phyloP scores from a whole-genome alignment of 2,329 filamentous ascomycete genomes.

The Colletotrichum sp. region DNA sequence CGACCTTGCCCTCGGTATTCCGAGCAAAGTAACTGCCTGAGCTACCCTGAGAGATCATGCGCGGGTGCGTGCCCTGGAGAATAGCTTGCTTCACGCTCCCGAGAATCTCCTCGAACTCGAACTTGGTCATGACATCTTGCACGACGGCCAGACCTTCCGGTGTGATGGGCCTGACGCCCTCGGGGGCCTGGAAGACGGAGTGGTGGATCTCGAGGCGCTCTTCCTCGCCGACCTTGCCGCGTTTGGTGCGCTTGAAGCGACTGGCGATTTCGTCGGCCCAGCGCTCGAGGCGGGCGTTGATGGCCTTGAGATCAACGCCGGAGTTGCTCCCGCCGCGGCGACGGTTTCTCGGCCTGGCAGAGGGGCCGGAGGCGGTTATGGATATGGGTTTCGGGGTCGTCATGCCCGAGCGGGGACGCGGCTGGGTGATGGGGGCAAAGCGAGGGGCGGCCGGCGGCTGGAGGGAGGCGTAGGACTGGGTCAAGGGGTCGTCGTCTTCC shows the following conservation, averaged over 20 bases:
- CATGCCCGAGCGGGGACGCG: conserved; percentile 65
- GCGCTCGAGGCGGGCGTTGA: conserved; percentile 91
- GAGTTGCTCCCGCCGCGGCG: conserved; percentile 71
- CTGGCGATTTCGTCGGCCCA: conserved; percentile 99
- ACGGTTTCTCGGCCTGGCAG: conserved; percentile 45
- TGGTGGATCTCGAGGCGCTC: conserved; percentile 95
- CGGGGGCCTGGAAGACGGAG: conserved; percentile 93
- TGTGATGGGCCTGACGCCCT: conserved; percentile 82
- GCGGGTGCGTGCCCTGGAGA: conserved; percentile 87
- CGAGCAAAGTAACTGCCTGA: conserved; percentile 98
- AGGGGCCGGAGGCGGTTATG: conserved; percentile 28
- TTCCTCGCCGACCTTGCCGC: conserved; percentile 76
- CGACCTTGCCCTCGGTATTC: conserved; percentile 89
- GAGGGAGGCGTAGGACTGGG: conserved; percentile 58
- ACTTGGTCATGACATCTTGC: conserved; percentile 73
- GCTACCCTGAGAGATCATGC: conserved; percentile 95
- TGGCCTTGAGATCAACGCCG: conserved; percentile 96
- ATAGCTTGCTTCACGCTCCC: conserved; percentile 92
- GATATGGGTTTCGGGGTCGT: conserved; percentile 54
- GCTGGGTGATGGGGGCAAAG: conserved; percentile 68
- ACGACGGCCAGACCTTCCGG: conserved; percentile 72
- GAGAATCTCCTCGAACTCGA: conserved; percentile 86
- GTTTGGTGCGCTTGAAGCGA: conserved; percentile 89
- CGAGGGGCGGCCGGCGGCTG: conserved; percentile 64
- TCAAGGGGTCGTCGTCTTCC: conserved; percentile 66